These are phyloP conservation scores for Nepenthes mirabilis DNA, from an alignment of 148 eudicot genomes.

Conservation along the genomic window DNA sequence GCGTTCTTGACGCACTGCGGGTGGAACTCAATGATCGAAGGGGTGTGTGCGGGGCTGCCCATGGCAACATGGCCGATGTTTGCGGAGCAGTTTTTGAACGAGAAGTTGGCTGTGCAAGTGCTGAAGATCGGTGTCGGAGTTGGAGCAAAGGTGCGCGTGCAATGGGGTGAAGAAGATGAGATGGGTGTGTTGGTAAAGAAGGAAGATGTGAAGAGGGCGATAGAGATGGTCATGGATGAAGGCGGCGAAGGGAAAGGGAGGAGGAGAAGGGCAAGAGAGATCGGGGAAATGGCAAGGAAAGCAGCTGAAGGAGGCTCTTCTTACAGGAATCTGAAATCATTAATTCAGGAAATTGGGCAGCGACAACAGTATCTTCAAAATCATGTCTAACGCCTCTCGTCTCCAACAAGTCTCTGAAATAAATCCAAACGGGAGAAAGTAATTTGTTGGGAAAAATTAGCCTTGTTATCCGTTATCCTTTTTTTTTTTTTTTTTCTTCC, in stretches of 20 bases:
- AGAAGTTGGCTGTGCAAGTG: slow-evolving; percentile 5
- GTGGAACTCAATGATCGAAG: slow-evolving; percentile 10
- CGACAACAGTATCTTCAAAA: neutral
- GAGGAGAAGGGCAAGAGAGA: slow-evolving; percentile 5
- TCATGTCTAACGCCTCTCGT: too few species aligned
- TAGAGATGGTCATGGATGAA: slow-evolving; percentile 5
- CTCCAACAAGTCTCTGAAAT: too few species aligned
- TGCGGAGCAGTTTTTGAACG: slow-evolving; percentile 10
- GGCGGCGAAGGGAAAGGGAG: slow-evolving; percentile 6
- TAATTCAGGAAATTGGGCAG: neutral
- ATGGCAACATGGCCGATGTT: slow-evolving; percentile 15
- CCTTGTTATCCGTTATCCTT: too few species aligned
- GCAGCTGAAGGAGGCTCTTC: slow-evolving; percentile 6
- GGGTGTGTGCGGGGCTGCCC: slow-evolving; percentile 3
- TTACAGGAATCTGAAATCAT: neutral
- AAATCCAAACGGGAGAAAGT: too few species aligned
- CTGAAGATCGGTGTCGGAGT: slow-evolving; percentile 6
- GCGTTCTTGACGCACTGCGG: slow-evolving; percentile 10
- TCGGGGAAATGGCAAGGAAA: slow-evolving; percentile 7
- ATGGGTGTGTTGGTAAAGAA: slow-evolving; percentile 1
- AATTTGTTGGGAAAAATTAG: too few species aligned
- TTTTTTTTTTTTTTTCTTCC: too few species aligned
- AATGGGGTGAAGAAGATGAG: neutral
- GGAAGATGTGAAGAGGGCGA: slow-evolving; percentile 4
- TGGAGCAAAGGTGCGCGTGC: slow-evolving; percentile 3